phyloP scores from a whole-genome alignment of 2,329 filamentous ascomycete species.

The Fusarium pseudonygamai region DNA sequence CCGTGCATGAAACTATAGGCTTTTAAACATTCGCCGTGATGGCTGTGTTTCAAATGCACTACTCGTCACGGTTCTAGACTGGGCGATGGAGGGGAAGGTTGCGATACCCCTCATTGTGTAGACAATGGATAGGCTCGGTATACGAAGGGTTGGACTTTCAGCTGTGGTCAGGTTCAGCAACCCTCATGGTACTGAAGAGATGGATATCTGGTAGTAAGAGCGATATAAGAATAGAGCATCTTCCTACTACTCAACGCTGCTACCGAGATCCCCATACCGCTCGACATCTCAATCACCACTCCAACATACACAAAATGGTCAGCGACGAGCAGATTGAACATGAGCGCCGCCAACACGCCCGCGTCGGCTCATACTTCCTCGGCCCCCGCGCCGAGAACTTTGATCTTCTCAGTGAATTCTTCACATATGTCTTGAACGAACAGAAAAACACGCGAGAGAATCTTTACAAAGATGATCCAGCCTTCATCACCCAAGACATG shows the following conservation, averaged over 20 bases:
- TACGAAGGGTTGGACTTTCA: not conserved
- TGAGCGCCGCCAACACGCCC: not conserved
- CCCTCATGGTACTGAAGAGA: not conserved
- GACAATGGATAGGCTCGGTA: not conserved
- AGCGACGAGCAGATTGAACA: not conserved
- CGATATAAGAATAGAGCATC: not conserved
- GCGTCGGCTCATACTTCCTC: not conserved
- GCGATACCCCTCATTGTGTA: not conserved
- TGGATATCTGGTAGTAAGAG: fast-evolving
- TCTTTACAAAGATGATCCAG: not conserved
- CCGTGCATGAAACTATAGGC: not conserved
- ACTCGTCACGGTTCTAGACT: not conserved
- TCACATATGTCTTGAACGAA: not conserved
- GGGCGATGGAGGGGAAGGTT: not conserved
- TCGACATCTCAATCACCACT: not conserved
- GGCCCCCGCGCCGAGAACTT: not conserved
- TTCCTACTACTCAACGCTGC: not conserved
- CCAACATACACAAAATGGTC: not conserved
- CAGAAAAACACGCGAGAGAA: not conserved
- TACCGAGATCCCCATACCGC: not conserved
- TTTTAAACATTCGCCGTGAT: not conserved
- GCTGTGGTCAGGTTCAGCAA: fast-evolving
- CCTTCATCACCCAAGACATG: not conserved
- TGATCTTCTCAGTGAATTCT: not conserved
- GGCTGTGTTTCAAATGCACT: not conserved